Evolutionary conservation across 805 yeast species (phyloP).

Genomic region (Kuraishia cidri): DNA sequence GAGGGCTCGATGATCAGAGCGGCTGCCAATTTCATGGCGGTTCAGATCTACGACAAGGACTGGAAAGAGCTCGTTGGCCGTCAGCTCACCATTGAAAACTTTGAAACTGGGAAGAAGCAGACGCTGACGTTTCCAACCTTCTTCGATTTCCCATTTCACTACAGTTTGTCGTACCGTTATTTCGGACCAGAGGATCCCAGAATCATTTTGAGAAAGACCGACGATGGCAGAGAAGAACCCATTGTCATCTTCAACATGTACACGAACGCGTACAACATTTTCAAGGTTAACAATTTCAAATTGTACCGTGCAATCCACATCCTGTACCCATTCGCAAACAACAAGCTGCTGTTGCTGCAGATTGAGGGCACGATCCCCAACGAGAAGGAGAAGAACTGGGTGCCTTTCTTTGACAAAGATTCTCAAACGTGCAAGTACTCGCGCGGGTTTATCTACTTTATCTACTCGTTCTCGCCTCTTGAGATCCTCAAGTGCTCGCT

Average conservation of each 20-base stretch:
- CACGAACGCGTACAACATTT: slow-evolving; percentile 3
- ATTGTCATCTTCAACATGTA: slow-evolving; percentile 25
- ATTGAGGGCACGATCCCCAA: slow-evolving; percentile 12
- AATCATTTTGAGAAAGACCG: slow-evolving; percentile 11
- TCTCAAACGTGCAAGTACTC: slow-evolving; percentile 5
- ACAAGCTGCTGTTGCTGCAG: slow-evolving; percentile 8
- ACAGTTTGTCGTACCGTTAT: neutral
- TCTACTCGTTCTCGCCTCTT: slow-evolving; percentile 8
- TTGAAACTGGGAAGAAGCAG: slow-evolving; percentile 1
- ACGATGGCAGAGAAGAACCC: slow-evolving; percentile 27
- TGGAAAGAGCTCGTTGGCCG: slow-evolving; percentile 23
- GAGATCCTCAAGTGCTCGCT: slow-evolving; percentile 11
- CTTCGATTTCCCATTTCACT: slow-evolving; percentile 1
- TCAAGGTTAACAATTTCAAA: slow-evolving; percentile 13
- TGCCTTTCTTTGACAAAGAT: slow-evolving; percentile 12
- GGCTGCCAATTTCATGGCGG: slow-evolving; percentile 8
- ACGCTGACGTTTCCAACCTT: slow-evolving; percentile 4
- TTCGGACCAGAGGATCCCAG: slow-evolving; percentile 36
- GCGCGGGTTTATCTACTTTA: slow-evolving; percentile 7
- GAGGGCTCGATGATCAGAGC: slow-evolving; percentile 3
- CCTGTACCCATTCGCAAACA: slow-evolving; percentile 23
- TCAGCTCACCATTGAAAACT: slow-evolving; percentile 1
- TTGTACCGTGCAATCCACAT: slow-evolving; percentile 16
- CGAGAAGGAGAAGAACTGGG: slow-evolving; percentile 15
- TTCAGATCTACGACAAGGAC: slow-evolving; percentile 24